These are phyloP conservation scores for Malus sieversii DNA, from an alignment of 306 rosid genomes.

Conservation along the genomic window DNA sequence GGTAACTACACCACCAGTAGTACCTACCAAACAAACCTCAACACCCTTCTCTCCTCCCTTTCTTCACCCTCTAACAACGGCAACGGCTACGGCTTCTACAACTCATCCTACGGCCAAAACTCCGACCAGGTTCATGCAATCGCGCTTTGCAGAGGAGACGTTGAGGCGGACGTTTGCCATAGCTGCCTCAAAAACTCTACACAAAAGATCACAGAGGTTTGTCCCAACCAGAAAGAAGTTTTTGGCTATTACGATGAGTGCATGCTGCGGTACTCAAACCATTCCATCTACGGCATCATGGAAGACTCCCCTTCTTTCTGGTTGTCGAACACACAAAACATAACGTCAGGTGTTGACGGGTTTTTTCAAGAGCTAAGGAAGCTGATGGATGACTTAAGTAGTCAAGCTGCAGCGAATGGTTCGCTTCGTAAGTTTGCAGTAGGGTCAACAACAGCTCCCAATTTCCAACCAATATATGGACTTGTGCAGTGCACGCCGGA, in stretches of 20 bases:
- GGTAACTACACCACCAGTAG: not conserved
- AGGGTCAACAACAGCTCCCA: not conserved
- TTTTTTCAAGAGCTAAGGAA: not conserved
- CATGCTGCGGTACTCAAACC: constrained; percentile 13
- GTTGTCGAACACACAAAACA: not conserved
- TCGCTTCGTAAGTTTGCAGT: not conserved
- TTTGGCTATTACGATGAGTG: not conserved
- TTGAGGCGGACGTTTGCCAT: not conserved
- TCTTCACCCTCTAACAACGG: not conserved
- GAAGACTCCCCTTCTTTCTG: not conserved
- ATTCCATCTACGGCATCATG: not conserved
- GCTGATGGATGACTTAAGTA: not conserved
- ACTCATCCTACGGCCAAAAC: not conserved
- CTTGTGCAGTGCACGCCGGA: constrained; percentile 19
- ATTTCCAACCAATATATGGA: not conserved
- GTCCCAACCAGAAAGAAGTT: not conserved
- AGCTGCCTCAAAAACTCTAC: not conserved
- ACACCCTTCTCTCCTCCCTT: not conserved
- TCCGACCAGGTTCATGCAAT: not conserved
- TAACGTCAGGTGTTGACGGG: not conserved
- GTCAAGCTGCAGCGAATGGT: not conserved
- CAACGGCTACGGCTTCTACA: not conserved
- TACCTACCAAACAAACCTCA: not conserved
- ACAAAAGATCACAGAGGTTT: not conserved
- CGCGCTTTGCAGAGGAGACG: not conserved